Conservation (phyloP, 495 filamentous ascomycete genomes). For the Chaetomium tenue region DNA sequence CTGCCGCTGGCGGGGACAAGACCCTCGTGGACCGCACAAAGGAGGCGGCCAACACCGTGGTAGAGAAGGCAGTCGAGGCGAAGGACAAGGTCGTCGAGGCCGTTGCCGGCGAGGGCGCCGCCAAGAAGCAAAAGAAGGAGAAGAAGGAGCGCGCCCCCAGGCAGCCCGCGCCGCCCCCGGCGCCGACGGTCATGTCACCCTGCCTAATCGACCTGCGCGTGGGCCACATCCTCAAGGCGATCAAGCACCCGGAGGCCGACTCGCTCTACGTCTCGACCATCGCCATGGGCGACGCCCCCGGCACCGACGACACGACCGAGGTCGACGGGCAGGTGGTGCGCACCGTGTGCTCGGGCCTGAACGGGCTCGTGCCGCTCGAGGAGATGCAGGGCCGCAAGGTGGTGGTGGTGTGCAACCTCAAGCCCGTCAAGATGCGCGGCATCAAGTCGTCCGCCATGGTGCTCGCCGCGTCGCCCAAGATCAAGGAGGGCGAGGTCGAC, state of each 20-base stretch:
- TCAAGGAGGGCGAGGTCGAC: conserved; percentile 75
- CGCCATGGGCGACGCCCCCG: conserved; percentile 83
- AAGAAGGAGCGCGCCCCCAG: conserved; percentile 80
- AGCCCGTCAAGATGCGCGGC: conserved; percentile 97
- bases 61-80: conserved; percentile 48
- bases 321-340: conserved; percentile 84
- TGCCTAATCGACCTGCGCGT: conserved; percentile 89
- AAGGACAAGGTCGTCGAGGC: conserved; percentile 37
- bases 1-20: conserved; percentile 42
- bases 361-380: conserved; percentile 84
- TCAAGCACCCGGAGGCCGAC: conserved; percentile 95
- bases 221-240: conserved; percentile 92
- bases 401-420: conserved; percentile 92
- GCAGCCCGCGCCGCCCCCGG: conserved; percentile 62
- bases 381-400: conserved; percentile 97
- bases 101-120: conserved; percentile 34
- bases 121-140: conserved; percentile 52
- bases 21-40: conserved; percentile 54
- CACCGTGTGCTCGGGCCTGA: conserved; percentile 94
- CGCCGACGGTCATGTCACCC: conserved; percentile 71
- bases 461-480: conserved; percentile 81
- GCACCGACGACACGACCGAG: conserved; percentile 80
- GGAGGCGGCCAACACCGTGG: conserved; percentile 46
- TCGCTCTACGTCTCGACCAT: conserved; percentile 96
- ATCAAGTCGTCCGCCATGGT: conserved; percentile 97